Evolutionary conservation across 371 early-diverging fungal genomes (phyloP), one percentile per base, ranked within the genome.

Genomic region (Mucor circinelloides): DNA sequence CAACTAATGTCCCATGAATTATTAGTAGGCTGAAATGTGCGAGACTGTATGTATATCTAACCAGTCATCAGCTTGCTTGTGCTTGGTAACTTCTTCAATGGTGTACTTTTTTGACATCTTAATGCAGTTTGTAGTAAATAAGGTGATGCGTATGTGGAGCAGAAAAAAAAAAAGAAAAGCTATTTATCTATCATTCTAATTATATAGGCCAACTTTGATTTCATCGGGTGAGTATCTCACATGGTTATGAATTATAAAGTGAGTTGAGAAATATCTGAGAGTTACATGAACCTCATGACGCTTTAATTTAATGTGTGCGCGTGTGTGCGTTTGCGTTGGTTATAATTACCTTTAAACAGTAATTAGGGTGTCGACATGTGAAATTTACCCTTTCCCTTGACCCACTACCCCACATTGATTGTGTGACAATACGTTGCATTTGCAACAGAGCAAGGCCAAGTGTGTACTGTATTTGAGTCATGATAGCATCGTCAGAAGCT

Each of bases 11-110:
- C 25, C 1, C 23, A n/a, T 21, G 8, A 13, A 15, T 23, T n/a
- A n/a, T 40, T n/a, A 44, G 44, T n/a, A 44, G 2, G n/a, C 5
- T n/a, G 1, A 36, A 36, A 3, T 36, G 36, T 0, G 8, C 13
- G 13, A 1, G 13, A 36, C 13, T 1, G 15, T 42, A 0, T 19
- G 3, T 19, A n/a, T 44, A 2, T 46, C 27, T 9, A 70, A 79
- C 79, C 92, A 87, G 74, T 96, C 97, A 38, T 89, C 84, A 69
- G 85, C 78, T 58, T 80, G 77, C 38, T 81, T 87, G 75, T 97
- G 97, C 69, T 82, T 71, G 21, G 87, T 81, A 25, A 97, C 83
- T 63, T 96, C 94, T 23, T 88, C 89, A 28, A 82, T 71, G 2
- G 92, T 88, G 74, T 80, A 85, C 13, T 57, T 67, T 58, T 80